Evolutionary conservation across 164 flowering plant species (phyloP).

Genomic region (Malania oleifera): DNA sequence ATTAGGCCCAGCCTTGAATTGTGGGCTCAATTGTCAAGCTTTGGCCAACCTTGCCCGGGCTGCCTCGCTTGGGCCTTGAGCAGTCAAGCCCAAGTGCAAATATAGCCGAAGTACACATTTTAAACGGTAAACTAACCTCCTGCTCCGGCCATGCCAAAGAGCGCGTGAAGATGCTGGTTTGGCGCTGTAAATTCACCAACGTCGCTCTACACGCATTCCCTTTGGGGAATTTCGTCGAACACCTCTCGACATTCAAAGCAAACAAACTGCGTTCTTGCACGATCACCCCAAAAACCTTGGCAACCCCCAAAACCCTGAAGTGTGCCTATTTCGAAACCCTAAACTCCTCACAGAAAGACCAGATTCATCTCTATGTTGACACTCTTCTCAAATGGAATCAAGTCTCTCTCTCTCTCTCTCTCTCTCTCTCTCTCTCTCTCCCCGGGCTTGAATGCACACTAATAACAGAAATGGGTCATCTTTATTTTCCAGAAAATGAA

Average conservation of each 20-base stretch:
- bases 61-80: too few species aligned
- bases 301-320: conserved; percentile 12
- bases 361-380: conserved; percentile 58
- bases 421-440: conserved; percentile 1
- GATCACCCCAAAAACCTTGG: conserved; percentile 11
- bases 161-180: conserved; percentile 25
- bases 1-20: too few species aligned
- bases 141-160: too few species aligned
- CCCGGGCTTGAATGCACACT: not conserved
- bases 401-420: conserved; percentile 27
- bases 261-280: conserved; percentile 5
- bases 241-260: conserved; percentile 20
- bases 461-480: not conserved
- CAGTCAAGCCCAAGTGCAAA: too few species aligned
- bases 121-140: too few species aligned
- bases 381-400: conserved; percentile 80
- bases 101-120: too few species aligned
- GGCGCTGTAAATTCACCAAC: conserved; percentile 17
- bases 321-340: conserved; percentile 39
- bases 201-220: conserved; percentile 19
- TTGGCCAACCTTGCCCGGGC: too few species aligned
- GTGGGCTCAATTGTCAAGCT: too few species aligned
- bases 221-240: conserved; percentile 53
- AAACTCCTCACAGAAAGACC: conserved; percentile 47
- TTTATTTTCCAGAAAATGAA: conserved; percentile 69